Conservation (phyloP, 1,139 yeast species). For the Candida tropicalis region DNA sequence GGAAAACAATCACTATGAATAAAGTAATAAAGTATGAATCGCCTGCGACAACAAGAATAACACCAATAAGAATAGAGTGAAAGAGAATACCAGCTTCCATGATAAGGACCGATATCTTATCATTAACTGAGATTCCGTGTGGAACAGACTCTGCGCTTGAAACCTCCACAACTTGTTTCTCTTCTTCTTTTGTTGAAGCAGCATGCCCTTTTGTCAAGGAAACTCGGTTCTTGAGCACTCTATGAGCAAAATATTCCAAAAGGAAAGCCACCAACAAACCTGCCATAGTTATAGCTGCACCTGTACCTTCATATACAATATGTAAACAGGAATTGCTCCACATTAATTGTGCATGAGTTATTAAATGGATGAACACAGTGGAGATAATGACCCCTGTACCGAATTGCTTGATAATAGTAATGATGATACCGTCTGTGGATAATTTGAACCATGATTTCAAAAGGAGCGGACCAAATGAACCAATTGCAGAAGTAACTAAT, state of each 20-base stretch:
- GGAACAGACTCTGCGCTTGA: conserved; percentile 11
- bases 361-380: conserved; percentile 37
- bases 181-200: conserved; percentile 8
- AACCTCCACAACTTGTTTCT: conserved; percentile 11
- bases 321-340: conserved; percentile 28
- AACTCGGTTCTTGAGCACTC: conserved; percentile 16
- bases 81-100: conserved; percentile 46
- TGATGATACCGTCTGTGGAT: conserved; percentile 27
- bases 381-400: conserved; percentile 41
- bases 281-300: conserved; percentile 36
- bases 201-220: too few species aligned
- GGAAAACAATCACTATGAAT: conserved; percentile 42
- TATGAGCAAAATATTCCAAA: conserved; percentile 31
- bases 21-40: conserved; percentile 35
- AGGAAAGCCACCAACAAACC: conserved; percentile 36
- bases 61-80: conserved; percentile 46
- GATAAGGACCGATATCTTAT: conserved; percentile 24
- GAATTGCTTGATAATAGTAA: conserved; percentile 30
- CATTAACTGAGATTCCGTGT: conserved; percentile 13
- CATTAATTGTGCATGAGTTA: conserved; percentile 34
- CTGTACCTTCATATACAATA: conserved; percentile 29
- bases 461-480: conserved; percentile 35
- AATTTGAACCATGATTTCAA: conserved; percentile 24
- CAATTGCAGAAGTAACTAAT: conserved; percentile 33
- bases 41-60: conserved; percentile 41